These are phyloP conservation scores for Pythium biforme DNA, from an alignment of 352 stramenopile genomes.

Conservation along the genomic window DNA sequence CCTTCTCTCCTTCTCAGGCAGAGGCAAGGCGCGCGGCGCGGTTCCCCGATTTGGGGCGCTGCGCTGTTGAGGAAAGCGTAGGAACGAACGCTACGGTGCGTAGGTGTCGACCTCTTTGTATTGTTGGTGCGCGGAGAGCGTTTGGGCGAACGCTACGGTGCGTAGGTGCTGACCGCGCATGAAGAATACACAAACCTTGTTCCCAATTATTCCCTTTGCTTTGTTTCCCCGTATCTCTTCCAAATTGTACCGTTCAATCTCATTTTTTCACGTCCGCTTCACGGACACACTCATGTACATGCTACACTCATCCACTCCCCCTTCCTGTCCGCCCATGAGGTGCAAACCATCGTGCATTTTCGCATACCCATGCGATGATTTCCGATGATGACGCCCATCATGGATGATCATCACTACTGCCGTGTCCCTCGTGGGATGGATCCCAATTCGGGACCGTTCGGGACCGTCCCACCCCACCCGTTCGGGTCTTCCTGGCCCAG, in stretches of 20 bases:
- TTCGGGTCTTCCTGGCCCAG: background rate
- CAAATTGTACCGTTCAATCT: background rate
- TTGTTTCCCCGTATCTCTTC: background rate
- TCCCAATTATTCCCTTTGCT: constrained; percentile 8
- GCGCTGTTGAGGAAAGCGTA: constrained; percentile 68
- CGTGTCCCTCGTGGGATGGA: constrained; percentile 8
- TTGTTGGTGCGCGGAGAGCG: constrained; percentile 65
- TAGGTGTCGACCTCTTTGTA: constrained; percentile 84
- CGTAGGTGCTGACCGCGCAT: constrained; percentile 84
- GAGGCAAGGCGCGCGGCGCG: constrained; percentile 1
- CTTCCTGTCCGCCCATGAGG: no score
- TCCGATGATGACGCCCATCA: background rate
- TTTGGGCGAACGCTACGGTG: constrained; percentile 88
- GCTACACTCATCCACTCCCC: no score
- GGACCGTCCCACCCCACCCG: constrained; percentile 12
- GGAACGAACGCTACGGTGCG: constrained; percentile 88
- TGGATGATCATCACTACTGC: background rate
- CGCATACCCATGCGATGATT: background rate
- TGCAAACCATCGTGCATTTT: background rate
- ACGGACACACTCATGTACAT: no score
- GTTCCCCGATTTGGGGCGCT: constrained; percentile 1
- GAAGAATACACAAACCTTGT: constrained; percentile 39
- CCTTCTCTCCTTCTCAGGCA: constrained; percentile 14
- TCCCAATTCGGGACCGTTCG: constrained; percentile 26
- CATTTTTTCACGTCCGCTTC: background rate